Evolutionary conservation across 2,329 filamentous ascomycete genomes (phyloP), one percentile per base, ranked within the genome.

Genomic region (Pseudopithomyces chartarum): DNA sequence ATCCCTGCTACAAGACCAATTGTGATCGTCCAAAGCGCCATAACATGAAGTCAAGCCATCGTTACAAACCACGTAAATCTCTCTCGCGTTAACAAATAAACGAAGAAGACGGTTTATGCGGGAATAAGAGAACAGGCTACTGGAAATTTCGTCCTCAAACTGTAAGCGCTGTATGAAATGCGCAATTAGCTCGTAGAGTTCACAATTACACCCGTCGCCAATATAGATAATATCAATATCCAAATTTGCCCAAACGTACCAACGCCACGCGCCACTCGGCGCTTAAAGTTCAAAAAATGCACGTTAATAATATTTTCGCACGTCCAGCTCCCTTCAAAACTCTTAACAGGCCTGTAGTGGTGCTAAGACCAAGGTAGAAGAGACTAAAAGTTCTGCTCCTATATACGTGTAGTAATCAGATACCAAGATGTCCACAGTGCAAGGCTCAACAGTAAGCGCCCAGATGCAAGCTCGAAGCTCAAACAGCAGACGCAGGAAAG

Each of bases 371-470:
- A 47, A 56, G 12, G 58, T 63, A 17, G 53, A 46, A n/a, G 60
- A 49, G 12, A 17, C 48, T 17, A 39, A 39, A 40, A 29, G 50
- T 22, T 38, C 29, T 15, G 36, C 17, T 12, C 20, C 11, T 11
- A 13, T 20, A 32, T 20, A 50, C 15, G 43, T 26, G 26, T 22
- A 6, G 15, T n/a, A 17, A 20, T 39, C 40, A 17, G 36, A 54
- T 13, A 19, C 39, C 47, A 2, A 55, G 53, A 49, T 26, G 42
- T 61, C 29, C 22, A 61, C 44, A 15, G 44, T 52, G 22, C 58
- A 56, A 43, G 58, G 58, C 43, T 61, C 58, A 23, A 61, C 53
- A 6, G 56, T 54, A 19, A 58, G 15, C 44, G 54, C 43, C 58
- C 58, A 61, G 12, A 61, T 58, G n/a, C 20, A 44, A 12, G 40